Evolutionary conservation across 768 basidiomycete genomes (phyloP).

Genomic region (Mycena venus): DNA sequence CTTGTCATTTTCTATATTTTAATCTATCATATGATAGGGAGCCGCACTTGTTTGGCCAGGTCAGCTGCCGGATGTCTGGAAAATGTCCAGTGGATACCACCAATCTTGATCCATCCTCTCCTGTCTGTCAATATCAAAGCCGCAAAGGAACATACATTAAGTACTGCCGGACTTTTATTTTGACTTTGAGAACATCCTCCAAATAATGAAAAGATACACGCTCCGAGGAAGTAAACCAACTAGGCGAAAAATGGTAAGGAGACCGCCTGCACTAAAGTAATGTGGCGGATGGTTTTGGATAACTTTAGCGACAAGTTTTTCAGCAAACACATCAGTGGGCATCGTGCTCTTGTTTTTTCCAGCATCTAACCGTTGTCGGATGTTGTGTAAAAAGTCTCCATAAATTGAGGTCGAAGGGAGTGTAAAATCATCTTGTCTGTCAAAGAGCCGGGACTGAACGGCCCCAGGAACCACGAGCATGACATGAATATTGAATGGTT

Average conservation of each 20-base stretch:
- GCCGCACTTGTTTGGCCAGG: no score
- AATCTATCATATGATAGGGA: no score
- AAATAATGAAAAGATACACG: neutral
- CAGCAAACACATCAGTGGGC: neutral
- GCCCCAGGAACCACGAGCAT: slow-evolving; percentile 77
- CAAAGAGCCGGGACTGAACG: slow-evolving; percentile 73
- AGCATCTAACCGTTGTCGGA: neutral
- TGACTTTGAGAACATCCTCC: neutral
- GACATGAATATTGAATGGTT: slow-evolving; percentile 79
- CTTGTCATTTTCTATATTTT: no score
- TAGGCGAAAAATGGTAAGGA: neutral
- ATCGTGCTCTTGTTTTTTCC: neutral
- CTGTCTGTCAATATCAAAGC: no score
- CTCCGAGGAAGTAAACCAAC: neutral
- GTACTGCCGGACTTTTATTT: no score
- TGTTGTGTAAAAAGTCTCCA: neutral
- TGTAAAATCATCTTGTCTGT: slow-evolving; percentile 8
- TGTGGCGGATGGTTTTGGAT: neutral
- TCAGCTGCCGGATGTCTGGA: no score
- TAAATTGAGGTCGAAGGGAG: neutral
- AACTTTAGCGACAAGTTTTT: neutral
- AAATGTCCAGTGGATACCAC: no score
- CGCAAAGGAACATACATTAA: no score
- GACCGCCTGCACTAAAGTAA: neutral
- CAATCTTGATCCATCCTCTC: no score